Conservation (phyloP, 331 rosid species). For the Saraca asoca region DNA sequence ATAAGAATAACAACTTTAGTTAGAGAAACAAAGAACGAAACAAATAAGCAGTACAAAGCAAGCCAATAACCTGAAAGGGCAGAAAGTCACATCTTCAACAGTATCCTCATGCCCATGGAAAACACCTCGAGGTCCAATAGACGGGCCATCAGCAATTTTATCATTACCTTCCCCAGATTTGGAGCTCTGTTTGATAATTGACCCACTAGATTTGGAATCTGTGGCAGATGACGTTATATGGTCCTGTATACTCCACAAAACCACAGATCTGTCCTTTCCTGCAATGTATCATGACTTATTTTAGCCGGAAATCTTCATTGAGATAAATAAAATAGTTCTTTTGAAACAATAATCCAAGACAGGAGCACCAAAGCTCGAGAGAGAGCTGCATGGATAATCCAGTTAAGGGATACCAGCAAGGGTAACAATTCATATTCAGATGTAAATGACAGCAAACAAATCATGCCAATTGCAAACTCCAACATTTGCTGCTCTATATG, state of each 20-base stretch:
- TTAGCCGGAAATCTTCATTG: neutral
- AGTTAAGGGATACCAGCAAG: too few relatives aligned
- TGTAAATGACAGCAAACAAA: too few relatives aligned
- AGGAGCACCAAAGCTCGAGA: too few relatives aligned
- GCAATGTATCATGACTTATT: conserved; percentile 21
- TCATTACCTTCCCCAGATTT: conserved; percentile 80
- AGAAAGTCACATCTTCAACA: conserved; percentile 98
- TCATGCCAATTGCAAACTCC: too few relatives aligned
- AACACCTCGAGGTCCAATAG: conserved; percentile 92
- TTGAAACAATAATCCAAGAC: too few relatives aligned
- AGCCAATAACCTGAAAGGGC: conserved; percentile 82
- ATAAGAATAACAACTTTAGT: neutral
- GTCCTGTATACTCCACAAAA: conserved; percentile 48
- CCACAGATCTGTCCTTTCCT: conserved; percentile 95
- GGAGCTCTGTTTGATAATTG: conserved; percentile 61
- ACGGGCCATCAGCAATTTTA: conserved; percentile 71
- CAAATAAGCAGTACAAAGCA: neutral
- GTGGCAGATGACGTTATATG: conserved; percentile 75
- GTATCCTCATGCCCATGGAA: conserved; percentile 92
- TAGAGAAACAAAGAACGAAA: conserved; percentile 1
- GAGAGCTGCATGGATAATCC: too few relatives aligned
- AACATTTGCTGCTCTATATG: too few relatives aligned
- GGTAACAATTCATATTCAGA: too few relatives aligned
- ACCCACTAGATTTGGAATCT: conserved; percentile 73
- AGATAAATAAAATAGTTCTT: neutral